Conservation (phyloP, 202 grass and related monocot species). For the Saccharum hybrid region DNA sequence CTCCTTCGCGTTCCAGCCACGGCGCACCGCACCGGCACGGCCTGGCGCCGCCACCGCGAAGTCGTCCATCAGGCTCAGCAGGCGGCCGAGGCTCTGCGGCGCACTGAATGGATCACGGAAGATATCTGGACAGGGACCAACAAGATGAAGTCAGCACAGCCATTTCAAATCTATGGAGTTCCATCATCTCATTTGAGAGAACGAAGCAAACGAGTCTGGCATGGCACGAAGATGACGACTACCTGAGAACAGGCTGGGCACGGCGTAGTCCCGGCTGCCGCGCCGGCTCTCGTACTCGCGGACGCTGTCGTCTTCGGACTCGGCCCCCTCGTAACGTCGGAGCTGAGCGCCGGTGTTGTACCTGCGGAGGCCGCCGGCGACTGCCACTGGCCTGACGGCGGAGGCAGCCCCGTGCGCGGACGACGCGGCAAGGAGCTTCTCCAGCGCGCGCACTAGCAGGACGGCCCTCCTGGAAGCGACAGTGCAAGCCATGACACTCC, state of each 20-base stretch:
- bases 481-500: conserved; percentile 51
- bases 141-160: neutral
- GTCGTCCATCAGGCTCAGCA: conserved; percentile 77
- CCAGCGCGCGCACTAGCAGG: conserved; percentile 54
- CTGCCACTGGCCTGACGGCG: conserved; percentile 27
- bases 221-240: conserved; percentile 62
- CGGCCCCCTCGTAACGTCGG: conserved; percentile 37
- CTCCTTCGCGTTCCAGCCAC: conserved; percentile 65
- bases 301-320: conserved; percentile 14
- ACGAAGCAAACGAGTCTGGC: neutral
- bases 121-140: conserved; percentile 43
- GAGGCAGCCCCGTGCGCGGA: neutral
- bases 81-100: conserved; percentile 60
- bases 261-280: conserved; percentile 1
- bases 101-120: conserved; percentile 68
- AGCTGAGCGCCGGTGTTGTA: conserved; percentile 60
- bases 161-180: neutral
- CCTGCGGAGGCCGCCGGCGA: conserved; percentile 29
- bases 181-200: neutral
- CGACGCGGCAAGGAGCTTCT: conserved; percentile 48
- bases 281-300: neutral
- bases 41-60: conserved; percentile 13
- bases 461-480: conserved; percentile 50
- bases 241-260: conserved; percentile 76
- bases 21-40: conserved; percentile 19